Percentiles rank a stretch among this genome's conserved stretches.
These are phyloP conservation scores for Rubia yunnanensis DNA, from an alignment of 257 asterid species.

Conservation along the genomic window DNA sequence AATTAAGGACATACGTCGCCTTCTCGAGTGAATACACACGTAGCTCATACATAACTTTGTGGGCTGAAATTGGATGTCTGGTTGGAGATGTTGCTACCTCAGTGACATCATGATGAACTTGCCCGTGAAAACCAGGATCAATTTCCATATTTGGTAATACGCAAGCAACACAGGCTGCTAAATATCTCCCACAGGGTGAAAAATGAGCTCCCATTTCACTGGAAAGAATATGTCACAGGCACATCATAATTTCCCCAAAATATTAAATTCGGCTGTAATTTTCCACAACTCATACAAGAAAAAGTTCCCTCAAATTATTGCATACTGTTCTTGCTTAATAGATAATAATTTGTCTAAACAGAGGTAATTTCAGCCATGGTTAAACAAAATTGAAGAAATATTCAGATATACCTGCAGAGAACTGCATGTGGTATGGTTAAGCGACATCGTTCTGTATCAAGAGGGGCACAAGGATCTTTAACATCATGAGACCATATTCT, in stretches of 20 bases:
- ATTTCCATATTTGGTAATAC: constrained; percentile 63
- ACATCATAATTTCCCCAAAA: constrained; percentile 5
- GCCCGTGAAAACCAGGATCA: constrained; percentile 66
- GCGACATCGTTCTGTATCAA: constrained; percentile 63
- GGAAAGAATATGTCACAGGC: constrained; percentile 2
- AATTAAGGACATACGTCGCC: constrained; percentile 55
- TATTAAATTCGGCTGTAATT: background rate
- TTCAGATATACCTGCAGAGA: constrained; percentile 63
- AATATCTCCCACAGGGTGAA: constrained; percentile 94
- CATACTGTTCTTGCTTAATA: background rate
- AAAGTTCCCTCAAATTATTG: background rate
- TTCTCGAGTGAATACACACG: constrained; percentile 91
- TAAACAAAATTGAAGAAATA: background rate
- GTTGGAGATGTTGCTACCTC: constrained; percentile 90
- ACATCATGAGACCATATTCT: constrained; percentile 89
- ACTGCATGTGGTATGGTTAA: constrained; percentile 89
- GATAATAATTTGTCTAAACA: background rate
- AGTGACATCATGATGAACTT: constrained; percentile 49
- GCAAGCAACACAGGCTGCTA: constrained; percentile 97
- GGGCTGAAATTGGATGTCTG: constrained; percentile 89
- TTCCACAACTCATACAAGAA: background rate
- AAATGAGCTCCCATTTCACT: constrained; percentile 98
- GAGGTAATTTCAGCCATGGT: background rate
- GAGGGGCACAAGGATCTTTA: constrained; percentile 62
- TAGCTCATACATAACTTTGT: constrained; percentile 83